Evolutionary conservation across 2,329 filamentous ascomycete species (phyloP).

Genomic region (Scedosporium apiospermum): DNA sequence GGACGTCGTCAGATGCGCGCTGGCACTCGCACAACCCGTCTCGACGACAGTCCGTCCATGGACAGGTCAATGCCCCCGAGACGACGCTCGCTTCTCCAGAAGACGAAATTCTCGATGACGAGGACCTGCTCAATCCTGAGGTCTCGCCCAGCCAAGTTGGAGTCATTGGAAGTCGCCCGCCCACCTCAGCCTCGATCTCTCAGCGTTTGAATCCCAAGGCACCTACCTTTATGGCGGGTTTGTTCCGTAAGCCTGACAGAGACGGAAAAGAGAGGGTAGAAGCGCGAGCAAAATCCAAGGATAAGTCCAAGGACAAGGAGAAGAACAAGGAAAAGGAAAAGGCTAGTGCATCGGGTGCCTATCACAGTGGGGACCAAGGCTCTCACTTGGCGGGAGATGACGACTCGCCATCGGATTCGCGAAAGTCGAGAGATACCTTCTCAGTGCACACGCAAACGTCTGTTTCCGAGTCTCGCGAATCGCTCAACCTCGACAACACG

Average conservation of each 20-base stretch:
- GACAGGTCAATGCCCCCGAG: slow-evolving; percentile 55
- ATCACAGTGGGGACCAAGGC: slow-evolving; percentile 12
- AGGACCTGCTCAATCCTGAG: slow-evolving; percentile 42
- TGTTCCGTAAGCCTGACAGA: slow-evolving; percentile 41
- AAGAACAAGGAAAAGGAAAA: slow-evolving; percentile 17
- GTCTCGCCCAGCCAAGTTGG: slow-evolving; percentile 50
- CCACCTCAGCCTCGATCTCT: slow-evolving; percentile 35
- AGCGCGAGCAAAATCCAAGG: slow-evolving; percentile 23
- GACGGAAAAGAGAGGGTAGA: slow-evolving; percentile 17
- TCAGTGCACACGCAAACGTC: slow-evolving; percentile 51
- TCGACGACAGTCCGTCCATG: slow-evolving; percentile 71
- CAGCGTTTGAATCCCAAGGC: slow-evolving; percentile 76
- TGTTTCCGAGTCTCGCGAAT: slow-evolving; percentile 51
- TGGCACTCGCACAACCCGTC: slow-evolving; percentile 61
- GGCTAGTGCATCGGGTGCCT: slow-evolving; percentile 21
- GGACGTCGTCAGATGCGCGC: slow-evolving; percentile 48
- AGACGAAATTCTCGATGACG: slow-evolving; percentile 53
- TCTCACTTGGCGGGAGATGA: slow-evolving; percentile 21
- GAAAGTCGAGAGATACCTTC: slow-evolving; percentile 45
- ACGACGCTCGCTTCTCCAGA: slow-evolving; percentile 55
- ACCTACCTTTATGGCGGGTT: slow-evolving; percentile 71
- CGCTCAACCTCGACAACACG: slow-evolving; percentile 43
- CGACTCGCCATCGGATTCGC: slow-evolving; percentile 42
- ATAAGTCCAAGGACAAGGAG: slow-evolving; percentile 27
- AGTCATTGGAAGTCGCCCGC: slow-evolving; percentile 72